Conservation (phyloP, 2,329 filamentous ascomycete species). For the Rugonectria rugulosa region DNA sequence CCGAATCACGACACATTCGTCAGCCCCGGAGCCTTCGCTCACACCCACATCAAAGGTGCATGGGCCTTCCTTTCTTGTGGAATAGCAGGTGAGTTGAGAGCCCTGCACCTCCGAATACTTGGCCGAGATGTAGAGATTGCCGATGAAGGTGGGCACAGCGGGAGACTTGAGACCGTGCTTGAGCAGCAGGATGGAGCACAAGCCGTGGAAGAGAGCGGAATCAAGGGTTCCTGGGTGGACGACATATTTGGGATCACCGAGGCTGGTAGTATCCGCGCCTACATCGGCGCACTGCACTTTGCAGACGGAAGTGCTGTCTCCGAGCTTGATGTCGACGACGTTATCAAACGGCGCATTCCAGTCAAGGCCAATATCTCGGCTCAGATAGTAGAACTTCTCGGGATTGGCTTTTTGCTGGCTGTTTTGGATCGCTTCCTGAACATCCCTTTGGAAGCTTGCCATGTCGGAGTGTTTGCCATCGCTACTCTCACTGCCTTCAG, state of each 20-base stretch:
- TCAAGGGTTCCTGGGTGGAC: slow-evolving; percentile 9
- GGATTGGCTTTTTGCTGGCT: slow-evolving; percentile 7
- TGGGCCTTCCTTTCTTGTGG: slow-evolving; percentile 9
- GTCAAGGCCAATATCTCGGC: slow-evolving; percentile 13
- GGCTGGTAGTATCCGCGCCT: slow-evolving; percentile 1
- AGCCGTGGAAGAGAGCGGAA: slow-evolving; percentile 11
- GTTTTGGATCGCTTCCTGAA: neutral
- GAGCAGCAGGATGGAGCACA: slow-evolving; percentile 8
- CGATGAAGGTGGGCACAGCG: slow-evolving; percentile 13
- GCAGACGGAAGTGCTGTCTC: slow-evolving; percentile 4
- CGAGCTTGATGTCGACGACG: slow-evolving; percentile 10
- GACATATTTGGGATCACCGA: slow-evolving; percentile 13
- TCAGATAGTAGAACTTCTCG: slow-evolving; percentile 10
- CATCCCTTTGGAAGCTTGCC: slow-evolving; percentile 6
- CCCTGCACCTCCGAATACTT: neutral
- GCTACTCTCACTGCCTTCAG: neutral
- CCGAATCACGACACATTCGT: slow-evolving; percentile 1
- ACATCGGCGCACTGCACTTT: slow-evolving; percentile 11
- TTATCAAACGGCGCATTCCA: slow-evolving; percentile 14
- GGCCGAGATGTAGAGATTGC: slow-evolving; percentile 10
- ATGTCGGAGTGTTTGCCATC: slow-evolving; percentile 1
- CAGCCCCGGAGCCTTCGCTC: neutral
- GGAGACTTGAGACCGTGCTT: slow-evolving; percentile 6
- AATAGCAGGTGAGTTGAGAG: slow-evolving; percentile 9
- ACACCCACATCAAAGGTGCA: slow-evolving; percentile 10